These are phyloP conservation scores for Yarrowia bubula DNA, from an alignment of 805 yeast species.

Conservation along the genomic window DNA sequence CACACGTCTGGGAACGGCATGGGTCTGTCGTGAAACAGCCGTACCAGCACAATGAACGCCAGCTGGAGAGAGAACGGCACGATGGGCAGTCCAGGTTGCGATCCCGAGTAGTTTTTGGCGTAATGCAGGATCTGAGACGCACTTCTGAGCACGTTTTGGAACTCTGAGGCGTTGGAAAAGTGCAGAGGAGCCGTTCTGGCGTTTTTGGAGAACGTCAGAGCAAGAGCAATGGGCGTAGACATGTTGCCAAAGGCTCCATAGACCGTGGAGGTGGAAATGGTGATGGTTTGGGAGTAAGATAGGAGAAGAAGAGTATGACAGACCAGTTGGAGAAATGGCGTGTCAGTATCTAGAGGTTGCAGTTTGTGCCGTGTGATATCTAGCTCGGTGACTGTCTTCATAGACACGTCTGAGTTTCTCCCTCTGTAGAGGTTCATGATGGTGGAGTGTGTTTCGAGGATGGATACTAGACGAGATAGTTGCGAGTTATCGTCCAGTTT, in stretches of 20 bases:
- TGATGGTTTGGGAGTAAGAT: slow-evolving; percentile 3
- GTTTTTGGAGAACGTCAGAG: slow-evolving; percentile 18
- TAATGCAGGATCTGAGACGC: neutral
- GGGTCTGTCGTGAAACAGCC: slow-evolving; percentile 12
- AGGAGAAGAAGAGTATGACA: slow-evolving; percentile 2
- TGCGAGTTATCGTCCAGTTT: slow-evolving; percentile 35
- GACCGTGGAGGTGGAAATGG: neutral
- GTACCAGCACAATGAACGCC: slow-evolving; percentile 14
- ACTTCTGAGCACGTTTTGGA: slow-evolving; percentile 5
- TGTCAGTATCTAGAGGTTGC: slow-evolving; percentile 6
- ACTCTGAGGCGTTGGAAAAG: neutral
- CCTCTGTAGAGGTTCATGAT: slow-evolving; percentile 14
- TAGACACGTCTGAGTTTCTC: neutral
- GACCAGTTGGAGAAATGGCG: slow-evolving; percentile 1
- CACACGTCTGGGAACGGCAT: slow-evolving; percentile 7
- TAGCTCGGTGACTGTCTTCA: neutral
- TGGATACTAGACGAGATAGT: slow-evolving; percentile 37
- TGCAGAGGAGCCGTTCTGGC: neutral
- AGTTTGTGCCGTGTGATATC: neutral
- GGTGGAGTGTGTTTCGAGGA: neutral
- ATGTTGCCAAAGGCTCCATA: slow-evolving; percentile 24
- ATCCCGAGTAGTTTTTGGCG: neutral
- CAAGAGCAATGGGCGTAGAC: slow-evolving; percentile 18
- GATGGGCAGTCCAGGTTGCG: slow-evolving; percentile 5
- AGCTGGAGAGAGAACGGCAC: slow-evolving; percentile 15